Evolutionary conservation across 345 rosid species (phyloP).

Genomic region (Eucalyptus cladocalyx): DNA sequence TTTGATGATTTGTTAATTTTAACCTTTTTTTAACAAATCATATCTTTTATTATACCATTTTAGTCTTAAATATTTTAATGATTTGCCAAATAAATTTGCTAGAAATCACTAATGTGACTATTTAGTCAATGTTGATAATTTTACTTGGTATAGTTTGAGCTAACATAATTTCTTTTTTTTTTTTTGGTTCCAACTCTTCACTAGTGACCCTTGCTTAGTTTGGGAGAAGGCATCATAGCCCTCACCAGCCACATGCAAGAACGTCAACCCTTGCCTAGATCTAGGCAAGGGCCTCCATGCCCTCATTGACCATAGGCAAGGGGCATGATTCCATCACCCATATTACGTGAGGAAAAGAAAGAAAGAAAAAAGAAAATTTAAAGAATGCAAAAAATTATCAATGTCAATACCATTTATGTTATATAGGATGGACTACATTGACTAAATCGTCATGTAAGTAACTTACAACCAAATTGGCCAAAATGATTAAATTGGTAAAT

Average conservation of each 20-base stretch:
- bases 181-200: background rate
- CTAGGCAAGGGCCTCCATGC: background rate
- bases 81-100: too few relatives aligned
- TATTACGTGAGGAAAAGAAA: background rate
- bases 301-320: background rate
- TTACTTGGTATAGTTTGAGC: background rate
- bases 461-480: background rate
- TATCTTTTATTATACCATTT: fast-evolving
- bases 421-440: too few relatives aligned
- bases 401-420: too few relatives aligned
- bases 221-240: background rate
- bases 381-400: background rate
- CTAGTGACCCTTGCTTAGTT: fast-evolving
- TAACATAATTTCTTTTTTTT: too few relatives aligned
- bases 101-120: background rate
- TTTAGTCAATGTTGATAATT: too few relatives aligned
- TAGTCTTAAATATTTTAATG: background rate
- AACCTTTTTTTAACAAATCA: too few relatives aligned
- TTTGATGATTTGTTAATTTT: background rate
- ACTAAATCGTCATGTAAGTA: fast-evolving
- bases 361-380: too few relatives aligned
- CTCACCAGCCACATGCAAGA: background rate
- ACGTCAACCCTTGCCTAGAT: too few relatives aligned
- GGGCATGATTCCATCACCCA: background rate
- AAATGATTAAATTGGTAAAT: too few relatives aligned